Evolutionary conservation across 2,329 filamentous ascomycete genomes (phyloP), one percentile per base, ranked within the genome.

Genomic region (Sporothrix brunneoviolacea): DNA sequence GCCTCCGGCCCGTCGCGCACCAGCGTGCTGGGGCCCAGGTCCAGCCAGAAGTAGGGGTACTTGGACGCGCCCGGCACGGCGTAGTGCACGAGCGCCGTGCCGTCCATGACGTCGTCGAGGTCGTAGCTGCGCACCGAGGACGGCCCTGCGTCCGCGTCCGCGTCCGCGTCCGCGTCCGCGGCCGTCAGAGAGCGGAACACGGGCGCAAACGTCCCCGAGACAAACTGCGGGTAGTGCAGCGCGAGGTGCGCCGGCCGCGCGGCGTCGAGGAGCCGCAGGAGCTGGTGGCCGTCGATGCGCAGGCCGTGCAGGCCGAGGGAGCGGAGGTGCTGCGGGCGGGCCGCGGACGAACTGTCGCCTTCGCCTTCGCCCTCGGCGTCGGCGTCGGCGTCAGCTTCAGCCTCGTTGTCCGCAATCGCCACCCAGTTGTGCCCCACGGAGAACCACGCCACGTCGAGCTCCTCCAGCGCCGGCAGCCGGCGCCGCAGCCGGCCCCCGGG

Each of bases 71-170:
- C 48, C 1, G 35, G 48, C 9, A 35, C 41, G 8, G 3, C 27
- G 15, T 39, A 50, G 27, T 50, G 41, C 9, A 50, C 24, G 28
- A 39, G 24, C 18, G 8, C 16, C 4, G 27, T 8, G 42, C 24
- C 48, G 15, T 51, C 33, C 13, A 41, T 27, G 16, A 47, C 7
- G 22, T 51, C 42, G 28, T 47, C 37, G 30, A 46, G 21, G n/a
- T 42, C 27, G 30, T 40, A 47, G 37, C 42, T 28, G 7, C 27
- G 24, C 5, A 40, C 27, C 9, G 45, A 16, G n/a, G 45, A 40
- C 1, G 45, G 36, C 13, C 7, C 12, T 4, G 37, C 21, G 19
- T 10, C 18, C 27, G 41, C 15, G 4, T 19, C 36, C 4, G 49
- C 30, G 37, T 46, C 30, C 3, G 16, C 21, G 19, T 10, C 18